Percentiles rank a stretch among this genome's conserved stretches.
Conservation (phyloP, 2,329 filamentous ascomycete species). For the Phaeosphaeria sp. region DNA sequence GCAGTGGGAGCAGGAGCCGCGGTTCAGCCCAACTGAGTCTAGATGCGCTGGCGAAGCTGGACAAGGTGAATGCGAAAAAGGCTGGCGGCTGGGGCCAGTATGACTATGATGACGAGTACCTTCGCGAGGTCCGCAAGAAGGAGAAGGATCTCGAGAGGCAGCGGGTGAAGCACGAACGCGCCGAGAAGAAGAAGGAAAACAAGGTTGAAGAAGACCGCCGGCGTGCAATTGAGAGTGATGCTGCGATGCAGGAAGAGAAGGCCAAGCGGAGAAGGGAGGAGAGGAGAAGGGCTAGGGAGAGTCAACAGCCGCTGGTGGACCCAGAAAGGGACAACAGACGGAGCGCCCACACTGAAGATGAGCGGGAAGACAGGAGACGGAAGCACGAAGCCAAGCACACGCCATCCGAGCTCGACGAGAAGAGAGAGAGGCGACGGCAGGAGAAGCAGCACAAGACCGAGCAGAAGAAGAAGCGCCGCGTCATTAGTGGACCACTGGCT, state of each 20-base stretch:
- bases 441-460: constrained; percentile 38
- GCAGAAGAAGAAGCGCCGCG: constrained; percentile 48
- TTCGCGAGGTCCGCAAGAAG: constrained; percentile 46
- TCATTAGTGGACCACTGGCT: constrained; percentile 56
- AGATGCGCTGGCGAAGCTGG: constrained; percentile 70
- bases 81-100: constrained; percentile 49
- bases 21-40: constrained; percentile 52
- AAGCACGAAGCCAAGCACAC: constrained; percentile 43
- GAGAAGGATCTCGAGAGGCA: constrained; percentile 45
- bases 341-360: constrained; percentile 36
- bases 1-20: constrained; percentile 37
- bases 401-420: constrained; percentile 47
- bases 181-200: constrained; percentile 50
- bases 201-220: constrained; percentile 41
- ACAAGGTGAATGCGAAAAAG: constrained; percentile 66
- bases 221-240: constrained; percentile 28
- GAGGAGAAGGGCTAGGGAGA: constrained; percentile 40
- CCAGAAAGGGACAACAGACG: constrained; percentile 23
- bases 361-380: constrained; percentile 36
- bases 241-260: constrained; percentile 28
- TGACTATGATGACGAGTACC: constrained; percentile 49
- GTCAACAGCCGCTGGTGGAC: constrained; percentile 23
- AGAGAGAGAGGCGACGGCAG: constrained; percentile 50
- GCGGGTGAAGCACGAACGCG: constrained; percentile 38
- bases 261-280: constrained; percentile 36